These are phyloP conservation scores for Termitomyces sp. DNA, from an alignment of 768 basidiomycete genomes.

Conservation along the genomic window DNA sequence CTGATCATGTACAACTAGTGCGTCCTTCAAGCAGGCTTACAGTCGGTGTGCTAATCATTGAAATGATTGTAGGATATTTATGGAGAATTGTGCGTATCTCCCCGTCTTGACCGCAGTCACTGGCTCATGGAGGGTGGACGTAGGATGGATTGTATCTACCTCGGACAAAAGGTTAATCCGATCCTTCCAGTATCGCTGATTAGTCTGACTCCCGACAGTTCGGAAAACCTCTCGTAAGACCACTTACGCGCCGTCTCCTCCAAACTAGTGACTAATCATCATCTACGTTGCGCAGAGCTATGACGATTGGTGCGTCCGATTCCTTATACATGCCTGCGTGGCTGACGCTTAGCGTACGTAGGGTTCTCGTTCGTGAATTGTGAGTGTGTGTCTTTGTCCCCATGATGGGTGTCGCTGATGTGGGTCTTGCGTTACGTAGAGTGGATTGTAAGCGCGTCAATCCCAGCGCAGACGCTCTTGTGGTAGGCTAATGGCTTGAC, in stretches of 20 bases:
- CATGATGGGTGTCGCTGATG: background rate
- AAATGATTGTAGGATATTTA: conserved; percentile 74
- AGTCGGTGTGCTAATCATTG: background rate
- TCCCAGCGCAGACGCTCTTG: background rate
- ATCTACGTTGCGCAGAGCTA: conserved; percentile 21
- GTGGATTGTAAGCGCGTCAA: conserved; percentile 57
- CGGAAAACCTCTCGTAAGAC: conserved; percentile 66
- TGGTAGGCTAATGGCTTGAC: background rate
- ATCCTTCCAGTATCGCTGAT: background rate
- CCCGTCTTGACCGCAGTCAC: background rate
- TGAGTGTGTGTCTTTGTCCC: conserved; percentile 27
- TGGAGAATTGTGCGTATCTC: conserved; percentile 71
- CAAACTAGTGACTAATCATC: background rate
- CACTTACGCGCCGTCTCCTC: background rate
- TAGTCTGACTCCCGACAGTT: conserved; percentile 35
- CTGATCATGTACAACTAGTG: conserved; percentile 79
- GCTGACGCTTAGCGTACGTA: conserved; percentile 14
- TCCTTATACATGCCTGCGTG: background rate
- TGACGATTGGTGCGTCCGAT: conserved; percentile 32
- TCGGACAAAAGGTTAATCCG: conserved; percentile 74
- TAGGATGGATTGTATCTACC: conserved; percentile 95
- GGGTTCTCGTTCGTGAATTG: conserved; percentile 72
- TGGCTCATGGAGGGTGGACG: background rate
- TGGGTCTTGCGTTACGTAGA: conserved; percentile 25
- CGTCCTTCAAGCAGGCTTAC: background rate